phyloP scores from a whole-genome alignment of 257 asterid species.

The Mentha longifolia region DNA sequence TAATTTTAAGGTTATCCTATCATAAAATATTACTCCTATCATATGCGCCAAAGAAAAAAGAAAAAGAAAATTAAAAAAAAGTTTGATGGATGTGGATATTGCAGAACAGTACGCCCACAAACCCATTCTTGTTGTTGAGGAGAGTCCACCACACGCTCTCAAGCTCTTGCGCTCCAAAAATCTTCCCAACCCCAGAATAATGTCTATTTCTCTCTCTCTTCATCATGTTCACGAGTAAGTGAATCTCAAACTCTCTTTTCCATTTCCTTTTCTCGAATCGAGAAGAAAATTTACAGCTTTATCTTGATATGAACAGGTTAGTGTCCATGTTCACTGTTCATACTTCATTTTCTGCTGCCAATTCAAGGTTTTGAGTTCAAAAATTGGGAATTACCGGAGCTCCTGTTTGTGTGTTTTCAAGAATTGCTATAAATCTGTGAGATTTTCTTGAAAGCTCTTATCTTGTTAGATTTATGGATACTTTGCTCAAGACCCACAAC shows the following conservation, averaged over 20 bases:
- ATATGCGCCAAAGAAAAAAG: too few relatives aligned
- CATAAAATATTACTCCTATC: too few relatives aligned
- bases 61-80: not conserved
- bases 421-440: constrained; percentile 28
- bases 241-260: constrained; percentile 16
- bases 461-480: constrained; percentile 57
- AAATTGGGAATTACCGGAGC: constrained; percentile 27
- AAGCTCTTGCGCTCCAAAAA: constrained; percentile 16
- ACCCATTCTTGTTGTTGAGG: constrained; percentile 26
- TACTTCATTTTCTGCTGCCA: constrained; percentile 29
- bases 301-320: constrained; percentile 13
- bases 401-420: constrained; percentile 29
- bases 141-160: constrained; percentile 44
- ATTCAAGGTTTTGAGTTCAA: constrained; percentile 34
- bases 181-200: constrained; percentile 18
- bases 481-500: constrained; percentile 72
- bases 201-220: constrained; percentile 3
- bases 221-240: constrained; percentile 32
- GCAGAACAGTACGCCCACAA: constrained; percentile 39
- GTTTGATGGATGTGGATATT: constrained; percentile 33
- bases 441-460: constrained; percentile 22
- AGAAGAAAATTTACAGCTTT: not conserved
- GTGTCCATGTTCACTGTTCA: constrained; percentile 7
- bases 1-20: too few relatives aligned
- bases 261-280: constrained; percentile 17